Base-by-base conservation (phyloP, 345 rosid species). In the Orychophragmus violaceus region DNA sequence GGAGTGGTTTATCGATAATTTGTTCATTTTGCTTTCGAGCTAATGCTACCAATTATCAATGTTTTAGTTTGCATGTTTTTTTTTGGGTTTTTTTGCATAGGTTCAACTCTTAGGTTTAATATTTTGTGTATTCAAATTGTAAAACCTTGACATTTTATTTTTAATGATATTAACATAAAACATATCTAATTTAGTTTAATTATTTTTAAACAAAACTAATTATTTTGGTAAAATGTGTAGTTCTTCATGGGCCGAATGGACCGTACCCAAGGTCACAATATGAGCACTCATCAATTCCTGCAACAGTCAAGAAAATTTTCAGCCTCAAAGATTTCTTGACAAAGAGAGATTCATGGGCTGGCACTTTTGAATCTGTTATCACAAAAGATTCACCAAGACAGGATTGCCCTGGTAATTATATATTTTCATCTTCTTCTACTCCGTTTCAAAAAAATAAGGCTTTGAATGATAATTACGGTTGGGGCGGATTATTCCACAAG, bases 291-390 rank as follows among this genome's bases (percentile, higher is more conserved):
- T 84, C 88, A 23, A 79, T 84, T 24, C 78, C 85, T 13, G 84
- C 85, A 54, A 84, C 82, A 8, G 85, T 81, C 6, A 81, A 79
- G 64, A 79, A 69, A 75, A 78, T 84, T 2, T 84, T 84, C 70
- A 81, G 76, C 25, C 83, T 81, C 9, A 71, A 79, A 62, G 73
- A 74, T 9, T 81, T 84, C 39, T 71, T 81, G 5, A 78, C 84
- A 5, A 81, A 84, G 66, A 79, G 85, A 58, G 88, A 84, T 51
- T 78, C 82, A 18, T 84, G 88, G 88, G 84, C 88, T 13, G 85
- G 79, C 16, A 81, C 88, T 49, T 84, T 84, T 50, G 85, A 84
- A 25, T 10, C 68, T 59, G 68, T 81, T 42, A 44, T 81, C 24
- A 78, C 61, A n/a, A 74, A 80, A 72, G 67, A 53, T 19, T 62